Conservation (phyloP, 768 basidiomycete genomes). For the Cytidiella melzeri region DNA sequence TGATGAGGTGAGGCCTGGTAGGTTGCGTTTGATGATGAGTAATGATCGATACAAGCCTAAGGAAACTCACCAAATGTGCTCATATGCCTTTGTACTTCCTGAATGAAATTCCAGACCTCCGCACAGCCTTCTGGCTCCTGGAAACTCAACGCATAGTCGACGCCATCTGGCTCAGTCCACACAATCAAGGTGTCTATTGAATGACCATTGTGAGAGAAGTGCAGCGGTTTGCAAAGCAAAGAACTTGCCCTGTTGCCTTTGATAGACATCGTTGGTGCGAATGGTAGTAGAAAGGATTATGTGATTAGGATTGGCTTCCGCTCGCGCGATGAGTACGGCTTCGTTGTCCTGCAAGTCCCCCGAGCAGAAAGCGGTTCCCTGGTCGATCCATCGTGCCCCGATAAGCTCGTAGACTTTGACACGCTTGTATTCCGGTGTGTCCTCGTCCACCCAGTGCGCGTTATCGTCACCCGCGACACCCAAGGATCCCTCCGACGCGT, state of each 20-base stretch:
- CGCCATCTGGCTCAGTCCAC: slow-evolving; percentile 94
- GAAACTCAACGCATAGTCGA: slow-evolving; percentile 95
- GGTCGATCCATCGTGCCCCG: slow-evolving; percentile 88
- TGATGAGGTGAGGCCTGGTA: slow-evolving; percentile 46
- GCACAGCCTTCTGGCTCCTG: slow-evolving; percentile 93
- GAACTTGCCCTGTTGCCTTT: slow-evolving; percentile 73
- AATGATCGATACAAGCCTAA: neutral
- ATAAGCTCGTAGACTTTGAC: slow-evolving; percentile 97
- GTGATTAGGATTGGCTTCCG: slow-evolving; percentile 65
- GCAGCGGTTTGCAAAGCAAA: slow-evolving; percentile 4
- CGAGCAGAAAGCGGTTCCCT: slow-evolving; percentile 95
- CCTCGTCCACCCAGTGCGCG: slow-evolving; percentile 57
- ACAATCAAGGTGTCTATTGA: slow-evolving; percentile 89
- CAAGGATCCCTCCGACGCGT: slow-evolving; percentile 8
- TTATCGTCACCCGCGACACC: slow-evolving; percentile 38
- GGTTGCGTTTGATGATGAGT: slow-evolving; percentile 42
- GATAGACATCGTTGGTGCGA: slow-evolving; percentile 79
- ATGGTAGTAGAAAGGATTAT: slow-evolving; percentile 78
- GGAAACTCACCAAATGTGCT: slow-evolving; percentile 53
- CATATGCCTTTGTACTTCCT: slow-evolving; percentile 85
- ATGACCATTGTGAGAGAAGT: slow-evolving; percentile 6
- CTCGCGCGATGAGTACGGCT: slow-evolving; percentile 79
- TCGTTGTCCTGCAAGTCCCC: slow-evolving; percentile 80
- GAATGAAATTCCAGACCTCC: slow-evolving; percentile 97
- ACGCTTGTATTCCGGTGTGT: slow-evolving; percentile 72